These are phyloP conservation scores for Solanum hybrid DNA, from an alignment of 305 asterid genomes.

Conservation along the genomic window DNA sequence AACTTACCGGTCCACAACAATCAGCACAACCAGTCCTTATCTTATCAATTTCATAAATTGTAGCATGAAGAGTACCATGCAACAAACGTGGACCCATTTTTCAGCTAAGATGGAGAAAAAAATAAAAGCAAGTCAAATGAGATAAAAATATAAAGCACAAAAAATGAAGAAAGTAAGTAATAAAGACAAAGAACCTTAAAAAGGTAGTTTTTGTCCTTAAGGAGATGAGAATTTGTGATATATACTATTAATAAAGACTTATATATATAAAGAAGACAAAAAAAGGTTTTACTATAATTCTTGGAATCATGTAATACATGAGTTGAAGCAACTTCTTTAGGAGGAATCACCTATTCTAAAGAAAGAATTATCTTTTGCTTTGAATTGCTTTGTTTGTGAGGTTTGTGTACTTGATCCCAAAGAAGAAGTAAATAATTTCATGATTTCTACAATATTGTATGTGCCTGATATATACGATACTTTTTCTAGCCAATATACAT, in stretches of 20 bases:
- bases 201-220: background rate
- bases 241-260: background rate
- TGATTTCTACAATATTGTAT: background rate
- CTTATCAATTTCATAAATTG: conserved; percentile 48
- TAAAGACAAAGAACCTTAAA: background rate
- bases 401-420: background rate
- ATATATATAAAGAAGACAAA: background rate
- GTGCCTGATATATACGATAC: no score
- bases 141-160: background rate
- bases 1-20: conserved; percentile 19
- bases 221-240: background rate
- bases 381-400: background rate
- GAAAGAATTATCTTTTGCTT: background rate
- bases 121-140: background rate
- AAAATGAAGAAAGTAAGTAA: background rate
- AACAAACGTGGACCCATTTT: conserved; percentile 56
- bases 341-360: background rate
- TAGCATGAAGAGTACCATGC: conserved; percentile 70
- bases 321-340: background rate
- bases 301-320: background rate
- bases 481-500: background rate
- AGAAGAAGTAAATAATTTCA: background rate
- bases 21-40: conserved; percentile 34
- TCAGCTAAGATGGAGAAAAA: background rate
- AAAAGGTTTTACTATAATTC: background rate